A percentile compares a stretch with the other conserved stretches of the same genome.
Evolutionary conservation across 805 yeast species (phyloP).

Genomic region (Candida insectorum): DNA sequence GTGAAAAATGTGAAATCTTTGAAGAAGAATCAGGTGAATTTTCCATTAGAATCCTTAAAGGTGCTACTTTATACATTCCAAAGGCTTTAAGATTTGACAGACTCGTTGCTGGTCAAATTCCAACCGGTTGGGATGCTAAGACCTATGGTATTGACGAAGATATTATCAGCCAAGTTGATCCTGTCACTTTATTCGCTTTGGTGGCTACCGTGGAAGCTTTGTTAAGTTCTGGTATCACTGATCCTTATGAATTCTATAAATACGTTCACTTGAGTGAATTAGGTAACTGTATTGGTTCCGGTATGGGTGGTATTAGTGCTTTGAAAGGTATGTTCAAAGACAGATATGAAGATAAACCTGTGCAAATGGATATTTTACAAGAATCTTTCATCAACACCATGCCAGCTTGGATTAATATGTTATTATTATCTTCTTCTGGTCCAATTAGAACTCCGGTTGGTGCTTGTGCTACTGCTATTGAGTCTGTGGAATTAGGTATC

Average conservation of each 20-base stretch:
- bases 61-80: constrained; percentile 88
- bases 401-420: constrained; percentile 99
- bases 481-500: constrained; percentile 93
- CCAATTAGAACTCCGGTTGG: constrained; percentile 99
- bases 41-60: constrained; percentile 86
- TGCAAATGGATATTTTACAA: constrained; percentile 94
- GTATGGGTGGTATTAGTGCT: constrained; percentile 99
- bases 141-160: constrained; percentile 95
- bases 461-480: constrained; percentile 99
- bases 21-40: constrained; percentile 90
- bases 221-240: constrained; percentile 90
- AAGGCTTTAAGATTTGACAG: constrained; percentile 78
- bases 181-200: constrained; percentile 86
- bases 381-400: constrained; percentile 98
- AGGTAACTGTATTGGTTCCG: constrained; percentile 99
- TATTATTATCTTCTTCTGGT: constrained; percentile 93
- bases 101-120: constrained; percentile 89
- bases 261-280: constrained; percentile 98
- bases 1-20: constrained; percentile 88
- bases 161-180: constrained; percentile 90
- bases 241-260: constrained; percentile 97
- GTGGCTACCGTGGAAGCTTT: constrained; percentile 96
- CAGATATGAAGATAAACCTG: constrained; percentile 88
- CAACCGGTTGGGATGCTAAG: constrained; percentile 97
- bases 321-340: constrained; percentile 97